Conservation (phyloP, 331 rosid species). For the Prunus yedoensis region DNA sequence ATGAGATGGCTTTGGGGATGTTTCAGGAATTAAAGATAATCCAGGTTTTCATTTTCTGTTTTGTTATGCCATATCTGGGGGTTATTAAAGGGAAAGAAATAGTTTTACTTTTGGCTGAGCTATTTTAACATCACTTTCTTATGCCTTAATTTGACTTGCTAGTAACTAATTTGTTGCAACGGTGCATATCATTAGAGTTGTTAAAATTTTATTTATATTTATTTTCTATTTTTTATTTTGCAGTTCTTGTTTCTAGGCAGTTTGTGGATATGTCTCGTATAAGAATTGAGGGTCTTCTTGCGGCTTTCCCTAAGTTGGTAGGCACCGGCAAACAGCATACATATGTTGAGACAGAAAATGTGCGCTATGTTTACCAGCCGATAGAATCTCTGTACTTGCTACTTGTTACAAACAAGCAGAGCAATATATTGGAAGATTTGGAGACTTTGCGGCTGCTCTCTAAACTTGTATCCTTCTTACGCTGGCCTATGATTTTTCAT, state of each 20-base stretch:
- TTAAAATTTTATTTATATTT: not conserved
- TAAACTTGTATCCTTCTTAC: constrained; percentile 79
- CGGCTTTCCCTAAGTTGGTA: constrained; percentile 91
- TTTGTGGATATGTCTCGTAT: constrained; percentile 90
- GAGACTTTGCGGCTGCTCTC: constrained; percentile 90
- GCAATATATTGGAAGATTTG: constrained; percentile 95
- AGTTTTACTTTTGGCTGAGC: not conserved
- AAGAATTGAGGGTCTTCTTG: constrained; percentile 96
- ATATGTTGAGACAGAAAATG: constrained; percentile 90
- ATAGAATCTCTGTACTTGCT: constrained; percentile 89
- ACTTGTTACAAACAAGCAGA: constrained; percentile 92
- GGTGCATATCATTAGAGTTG: not conserved
- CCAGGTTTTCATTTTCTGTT: not conserved
- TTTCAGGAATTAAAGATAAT: not conserved
- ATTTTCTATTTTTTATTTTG: constrained; percentile 19
- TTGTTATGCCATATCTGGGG: not conserved
- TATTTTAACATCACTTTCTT: not conserved
- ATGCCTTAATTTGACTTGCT: not conserved
- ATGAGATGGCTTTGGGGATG: not conserved
- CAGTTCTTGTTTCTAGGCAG: constrained; percentile 93
- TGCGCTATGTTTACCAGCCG: constrained; percentile 96
- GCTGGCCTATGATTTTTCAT: constrained; percentile 23
- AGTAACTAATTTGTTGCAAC: not conserved
- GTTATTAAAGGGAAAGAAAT: not conserved
- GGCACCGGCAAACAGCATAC: constrained; percentile 98